Base-by-base conservation (phyloP, 176 grass and related monocot species). In the Aegilops longissima region DNA sequence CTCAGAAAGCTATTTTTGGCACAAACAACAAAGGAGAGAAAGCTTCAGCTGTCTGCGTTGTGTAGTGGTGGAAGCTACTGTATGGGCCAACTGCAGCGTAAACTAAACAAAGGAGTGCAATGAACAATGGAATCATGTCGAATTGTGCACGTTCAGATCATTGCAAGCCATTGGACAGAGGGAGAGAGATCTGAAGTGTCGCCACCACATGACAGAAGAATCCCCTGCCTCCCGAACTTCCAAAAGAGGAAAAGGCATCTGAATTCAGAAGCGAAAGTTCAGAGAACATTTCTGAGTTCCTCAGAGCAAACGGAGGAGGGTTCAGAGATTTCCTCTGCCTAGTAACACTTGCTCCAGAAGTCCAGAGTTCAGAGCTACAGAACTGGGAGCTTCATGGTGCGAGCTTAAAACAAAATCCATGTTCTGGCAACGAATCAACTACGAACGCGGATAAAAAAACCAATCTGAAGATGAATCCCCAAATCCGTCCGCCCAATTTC, bases 181-280 rank as follows among this genome's bases (percentile, higher is more conserved):
- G 4, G 4, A 33, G 31, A 63, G 51, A 84, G 52, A 88, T 85
- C 77, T 77, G 51, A 58, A 78, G 2, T 56, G 78, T 29, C 69
- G 67, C 33, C 33, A 63, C 80, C 89, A 68, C 63, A 82, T 17
- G 30, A 70, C 9, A 64, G 56, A 63, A 63, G 56, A 63, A 27
- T 33, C 30, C 90, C 52, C 9, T 47, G 75, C 64, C 3, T 27
- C 14, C 17, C 1, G 2, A 61, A 75, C 8, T 63, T 67, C 33
- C 27, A 81, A 51, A 70, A 20, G 34, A 27, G 89, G 52, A 73
- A 84, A 80, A 82, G n/a, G 70, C 9, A 17, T 16, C 67, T 59
- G 44, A 85, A 30, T 27, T 23, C 45, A n/a, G 76, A 75, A 49
- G 47, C 47, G 21, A 68, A 73, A 68, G 20, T 8, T 27, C 6